phyloP scores from a whole-genome alignment of 345 rosid species.

The Eucalyptus tenuipes region DNA sequence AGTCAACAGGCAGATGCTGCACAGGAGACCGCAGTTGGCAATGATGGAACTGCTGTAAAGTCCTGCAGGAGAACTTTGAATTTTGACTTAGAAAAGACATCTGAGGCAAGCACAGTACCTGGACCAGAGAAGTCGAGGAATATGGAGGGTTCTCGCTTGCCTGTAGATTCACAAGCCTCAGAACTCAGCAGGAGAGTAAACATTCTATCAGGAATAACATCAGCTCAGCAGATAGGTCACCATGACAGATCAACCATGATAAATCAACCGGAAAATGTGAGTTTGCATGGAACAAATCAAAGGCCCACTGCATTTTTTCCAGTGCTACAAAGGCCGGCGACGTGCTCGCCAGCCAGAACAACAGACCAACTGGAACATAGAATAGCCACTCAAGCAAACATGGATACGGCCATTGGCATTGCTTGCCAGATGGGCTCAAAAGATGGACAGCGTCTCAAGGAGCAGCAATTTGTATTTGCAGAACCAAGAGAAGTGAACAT shows the following conservation, averaged over 20 bases:
- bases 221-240: slow-evolving; percentile 14
- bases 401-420: neutral
- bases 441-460: neutral
- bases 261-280: slow-evolving; percentile 11
- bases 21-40: neutral
- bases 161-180: slow-evolving; percentile 3
- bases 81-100: slow-evolving; percentile 37
- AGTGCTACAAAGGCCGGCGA: neutral
- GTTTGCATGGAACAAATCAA: slow-evolving; percentile 7
- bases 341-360: neutral
- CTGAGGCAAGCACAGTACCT: neutral
- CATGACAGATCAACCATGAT: slow-evolving; percentile 11
- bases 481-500: slow-evolving; percentile 1
- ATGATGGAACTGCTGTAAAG: slow-evolving; percentile 6
- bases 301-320: neutral
- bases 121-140: slow-evolving; percentile 8
- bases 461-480: neutral
- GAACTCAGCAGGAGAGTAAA: slow-evolving; percentile 3
- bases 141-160: neutral
- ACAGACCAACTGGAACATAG: neutral
- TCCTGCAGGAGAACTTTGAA: slow-evolving; percentile 46
- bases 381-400: neutral
- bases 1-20: slow-evolving; percentile 8
- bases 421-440: neutral
- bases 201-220: neutral